Percentiles rank a stretch among this genome's conserved stretches.
Evolutionary conservation across 2,329 filamentous ascomycete species (phyloP).

Genomic region (Seiridium cupressi): DNA sequence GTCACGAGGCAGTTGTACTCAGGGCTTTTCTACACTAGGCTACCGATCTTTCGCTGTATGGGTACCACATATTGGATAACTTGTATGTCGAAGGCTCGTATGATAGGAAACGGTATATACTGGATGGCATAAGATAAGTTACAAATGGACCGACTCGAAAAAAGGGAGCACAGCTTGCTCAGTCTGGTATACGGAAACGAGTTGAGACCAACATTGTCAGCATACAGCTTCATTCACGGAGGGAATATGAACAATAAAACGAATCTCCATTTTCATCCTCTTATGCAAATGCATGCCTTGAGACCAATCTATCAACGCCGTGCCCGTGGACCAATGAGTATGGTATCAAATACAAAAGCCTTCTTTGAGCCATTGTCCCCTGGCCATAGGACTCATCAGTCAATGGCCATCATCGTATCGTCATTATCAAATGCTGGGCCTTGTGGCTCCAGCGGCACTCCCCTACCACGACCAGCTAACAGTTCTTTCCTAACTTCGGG

Average conservation of each 20-base stretch:
- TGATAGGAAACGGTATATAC: too few species aligned
- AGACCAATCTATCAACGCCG: constrained; percentile 3
- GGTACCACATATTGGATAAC: too few species aligned
- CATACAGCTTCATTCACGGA: too few species aligned
- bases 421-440: constrained; percentile 66
- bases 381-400: constrained; percentile 22
- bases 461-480: constrained; percentile 81
- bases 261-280: background rate
- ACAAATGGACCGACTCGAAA: too few species aligned
- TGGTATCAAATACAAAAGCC: constrained; percentile 1
- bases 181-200: too few species aligned
- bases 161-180: too few species aligned
- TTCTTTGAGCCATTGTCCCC: background rate
- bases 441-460: constrained; percentile 64
- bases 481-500: constrained; percentile 89
- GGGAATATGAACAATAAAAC: background rate
- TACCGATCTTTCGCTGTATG: too few species aligned
- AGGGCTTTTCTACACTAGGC: too few species aligned
- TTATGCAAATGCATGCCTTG: background rate
- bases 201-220: too few species aligned
- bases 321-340: background rate
- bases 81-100: too few species aligned
- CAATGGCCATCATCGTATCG: constrained; percentile 81
- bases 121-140: too few species aligned
- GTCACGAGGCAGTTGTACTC: too few species aligned